Evolutionary conservation across 306 rosid genomes (phyloP), one percentile per base, ranked within the genome.

Genomic region (Ammopiptanthus mongolicus): DNA sequence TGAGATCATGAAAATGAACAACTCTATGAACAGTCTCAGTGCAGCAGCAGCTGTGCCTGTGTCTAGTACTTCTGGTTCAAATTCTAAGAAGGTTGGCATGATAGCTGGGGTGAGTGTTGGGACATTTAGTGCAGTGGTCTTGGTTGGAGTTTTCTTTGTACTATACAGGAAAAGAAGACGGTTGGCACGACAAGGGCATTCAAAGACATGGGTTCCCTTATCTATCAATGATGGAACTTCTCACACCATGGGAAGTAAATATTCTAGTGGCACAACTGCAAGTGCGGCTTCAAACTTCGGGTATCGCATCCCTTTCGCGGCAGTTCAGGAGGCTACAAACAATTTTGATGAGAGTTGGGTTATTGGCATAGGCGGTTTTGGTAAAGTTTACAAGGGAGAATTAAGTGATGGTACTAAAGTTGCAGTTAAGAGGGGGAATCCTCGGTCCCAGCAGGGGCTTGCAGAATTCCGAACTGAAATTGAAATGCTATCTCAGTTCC

Each of bases 371-470:
- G 99, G 97, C 53, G 99, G 99, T 59, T 95, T 95, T 34, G 99
- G 97, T 52, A 95, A 95, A 76, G 97, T 95, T 12, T 95, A 92
- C 96, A 92, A 88, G 69, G 99, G 97, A 57, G 91, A 65, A 11
- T 69, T 95, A 23, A 88, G 48, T 15, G 99, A 90, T 53, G 97
- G 96, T 51, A 92, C 93, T 29, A 87, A 90, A 84, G 97, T 95
- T 62, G 99, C 99, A 37, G 95, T 89, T 19, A 95, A 95, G 93
- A 89, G 99, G 70, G 97, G 97, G 50, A 92, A 90, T 68, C 96
- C 97, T 4, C 77, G 81, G 64, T 95, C 99, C 39, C 97, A 90
- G 72, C 99, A 95, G 81, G 99, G 97, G 57, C 66, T 87, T 58
- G 90, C 92, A 0, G 99, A 95, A 83, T 95, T 95, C 86, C 87